Conservation (phyloP, 2,329 filamentous ascomycete genomes). For the Fusarium tjaetaba region DNA sequence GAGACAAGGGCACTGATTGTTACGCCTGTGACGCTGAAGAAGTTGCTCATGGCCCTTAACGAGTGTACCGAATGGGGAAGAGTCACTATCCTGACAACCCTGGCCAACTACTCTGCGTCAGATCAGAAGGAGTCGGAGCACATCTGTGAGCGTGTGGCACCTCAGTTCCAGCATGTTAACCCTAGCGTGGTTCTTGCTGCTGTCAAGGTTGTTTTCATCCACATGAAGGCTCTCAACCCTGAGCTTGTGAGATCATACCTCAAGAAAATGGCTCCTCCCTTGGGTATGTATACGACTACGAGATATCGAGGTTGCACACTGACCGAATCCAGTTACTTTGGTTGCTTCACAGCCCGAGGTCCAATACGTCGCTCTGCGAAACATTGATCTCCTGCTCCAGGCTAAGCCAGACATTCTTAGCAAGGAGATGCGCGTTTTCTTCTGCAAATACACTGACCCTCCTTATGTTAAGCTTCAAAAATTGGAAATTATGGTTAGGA, state of each 20-base stretch:
- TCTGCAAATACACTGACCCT: conserved; percentile 99
- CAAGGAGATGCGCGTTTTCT: conserved; percentile 98
- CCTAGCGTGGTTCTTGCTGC: conserved; percentile 96
- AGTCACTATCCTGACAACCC: conserved; percentile 88
- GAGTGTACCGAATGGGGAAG: conserved; percentile 99
- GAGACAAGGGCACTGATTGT: conserved; percentile 89
- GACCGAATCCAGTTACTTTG: conserved; percentile 75
- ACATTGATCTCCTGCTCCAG: conserved; percentile 95
- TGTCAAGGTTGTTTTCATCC: conserved; percentile 96
- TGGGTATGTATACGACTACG: conserved; percentile 68
- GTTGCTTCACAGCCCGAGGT: conserved; percentile 96
- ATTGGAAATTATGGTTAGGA: conserved; percentile 98
- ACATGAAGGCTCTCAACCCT: conserved; percentile 85
- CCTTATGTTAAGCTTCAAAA: conserved; percentile 98
- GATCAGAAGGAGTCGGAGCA: conserved; percentile 97
- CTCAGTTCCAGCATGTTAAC: conserved; percentile 98
- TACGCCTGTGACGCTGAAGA: conserved; percentile 86
- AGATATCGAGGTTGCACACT: not conserved
- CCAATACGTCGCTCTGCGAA: conserved; percentile 94
- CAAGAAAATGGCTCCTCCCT: conserved; percentile 97
- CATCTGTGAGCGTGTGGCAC: conserved; percentile 94
- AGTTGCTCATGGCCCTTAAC: conserved; percentile 94
- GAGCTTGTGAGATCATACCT: conserved; percentile 86
- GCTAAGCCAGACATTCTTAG: conserved; percentile 96
- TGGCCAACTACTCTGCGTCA: conserved; percentile 87